A percentile compares a stretch with the other conserved stretches of the same genome.
Conservation (phyloP, 2,329 filamentous ascomycete genomes). For the Teratosphaeriaceae sp. region DNA sequence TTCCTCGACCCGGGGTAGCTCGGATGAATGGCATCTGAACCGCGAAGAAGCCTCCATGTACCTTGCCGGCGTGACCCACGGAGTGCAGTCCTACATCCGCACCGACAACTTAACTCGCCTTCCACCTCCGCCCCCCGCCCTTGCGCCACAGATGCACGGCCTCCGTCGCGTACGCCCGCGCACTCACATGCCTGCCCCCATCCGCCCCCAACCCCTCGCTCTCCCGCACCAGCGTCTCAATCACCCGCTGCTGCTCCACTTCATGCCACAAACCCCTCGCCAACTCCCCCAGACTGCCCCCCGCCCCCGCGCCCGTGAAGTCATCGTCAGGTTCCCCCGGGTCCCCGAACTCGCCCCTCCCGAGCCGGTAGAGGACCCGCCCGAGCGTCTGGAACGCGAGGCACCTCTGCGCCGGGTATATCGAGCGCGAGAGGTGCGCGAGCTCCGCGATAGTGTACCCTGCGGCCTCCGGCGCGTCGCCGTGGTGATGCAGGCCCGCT, state of each 20-base stretch:
- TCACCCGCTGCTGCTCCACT: constrained; percentile 66
- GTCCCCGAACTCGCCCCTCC: constrained; percentile 61
- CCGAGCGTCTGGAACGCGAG: constrained; percentile 89
- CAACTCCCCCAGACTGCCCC: constrained; percentile 38
- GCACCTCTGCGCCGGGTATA: constrained; percentile 79
- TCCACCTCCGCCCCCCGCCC: constrained; percentile 58
- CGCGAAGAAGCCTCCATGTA: no score
- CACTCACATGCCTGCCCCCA: constrained; percentile 61
- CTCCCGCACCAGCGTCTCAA: constrained; percentile 72
- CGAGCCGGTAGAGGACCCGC: constrained; percentile 74
- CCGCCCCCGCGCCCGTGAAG: constrained; percentile 40
- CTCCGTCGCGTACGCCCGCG: constrained; percentile 77
- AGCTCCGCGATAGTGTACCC: constrained; percentile 91
- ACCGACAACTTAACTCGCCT: not conserved
- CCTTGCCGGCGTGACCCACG: no score
- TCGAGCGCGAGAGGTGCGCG: constrained; percentile 69
- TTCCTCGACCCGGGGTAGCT: no score
- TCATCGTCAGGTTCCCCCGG: constrained; percentile 34
- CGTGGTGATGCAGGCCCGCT: constrained; percentile 87
- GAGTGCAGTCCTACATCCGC: no score
- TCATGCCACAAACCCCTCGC: constrained; percentile 78
- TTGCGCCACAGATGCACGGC: constrained; percentile 82
- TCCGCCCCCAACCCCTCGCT: constrained; percentile 56
- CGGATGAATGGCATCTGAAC: no score
- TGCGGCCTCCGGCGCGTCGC: constrained; percentile 82